phyloP scores from a whole-genome alignment of 345 rosid genomes.

The Melastoma malabathricum region DNA sequence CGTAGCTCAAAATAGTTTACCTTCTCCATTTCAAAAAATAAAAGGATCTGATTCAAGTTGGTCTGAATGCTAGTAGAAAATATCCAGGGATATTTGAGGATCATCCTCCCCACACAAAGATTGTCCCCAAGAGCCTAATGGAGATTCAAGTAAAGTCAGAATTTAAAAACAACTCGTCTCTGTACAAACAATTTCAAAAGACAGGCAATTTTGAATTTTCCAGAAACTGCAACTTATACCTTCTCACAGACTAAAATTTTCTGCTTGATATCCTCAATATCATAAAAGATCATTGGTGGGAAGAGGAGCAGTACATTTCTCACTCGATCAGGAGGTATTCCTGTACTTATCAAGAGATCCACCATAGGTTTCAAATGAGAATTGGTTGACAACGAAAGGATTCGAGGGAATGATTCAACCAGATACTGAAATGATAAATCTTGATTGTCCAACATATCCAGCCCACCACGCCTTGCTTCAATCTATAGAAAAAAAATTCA shows the following conservation, averaged over 20 bases:
- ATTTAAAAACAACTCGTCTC: not conserved
- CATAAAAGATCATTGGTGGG: conserved; percentile 47
- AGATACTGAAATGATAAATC: conserved; percentile 48
- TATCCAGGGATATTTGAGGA: conserved; percentile 79
- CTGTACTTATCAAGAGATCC: conserved; percentile 38
- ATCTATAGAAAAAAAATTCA: conserved; percentile 32
- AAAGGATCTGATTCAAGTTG: conserved; percentile 37
- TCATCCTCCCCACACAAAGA: conserved; percentile 24
- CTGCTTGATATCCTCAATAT: conserved; percentile 25
- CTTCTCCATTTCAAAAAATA: conserved; percentile 41
- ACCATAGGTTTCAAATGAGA: conserved; percentile 46
- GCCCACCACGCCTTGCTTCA: conserved; percentile 91
- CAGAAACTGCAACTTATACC: conserved; percentile 21
- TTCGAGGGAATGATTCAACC: conserved; percentile 73
- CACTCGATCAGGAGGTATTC: conserved; percentile 26
- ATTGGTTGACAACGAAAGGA: conserved; percentile 50
- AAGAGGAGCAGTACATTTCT: conserved; percentile 47
- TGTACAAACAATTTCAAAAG: not conserved
- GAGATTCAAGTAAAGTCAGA: not conserved
- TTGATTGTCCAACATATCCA: conserved; percentile 43
- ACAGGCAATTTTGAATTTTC: not conserved
- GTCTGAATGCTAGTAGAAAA: conserved; percentile 52
- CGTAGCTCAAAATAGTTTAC: conserved; percentile 19
- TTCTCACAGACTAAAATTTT: conserved; percentile 32
- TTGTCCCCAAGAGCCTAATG: no score